Evolutionary conservation across 371 early-diverging fungal species (phyloP), one percentile per base, ranked within the genome.

Genomic region (Mortierella sp.): DNA sequence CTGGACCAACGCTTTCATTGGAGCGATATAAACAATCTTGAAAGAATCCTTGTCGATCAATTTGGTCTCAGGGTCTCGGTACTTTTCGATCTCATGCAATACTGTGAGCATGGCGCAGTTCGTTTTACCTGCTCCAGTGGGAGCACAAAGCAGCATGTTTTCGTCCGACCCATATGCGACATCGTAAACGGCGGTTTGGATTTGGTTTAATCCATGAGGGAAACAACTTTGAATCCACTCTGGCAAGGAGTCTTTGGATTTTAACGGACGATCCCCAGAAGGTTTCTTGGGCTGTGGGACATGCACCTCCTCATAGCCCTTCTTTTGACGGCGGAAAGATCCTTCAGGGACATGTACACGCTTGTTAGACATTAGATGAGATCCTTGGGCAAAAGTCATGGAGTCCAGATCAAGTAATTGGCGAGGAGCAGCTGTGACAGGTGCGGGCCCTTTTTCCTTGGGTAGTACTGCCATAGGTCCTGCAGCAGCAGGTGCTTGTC

Each of bases 1-100:
- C 63, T 95, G 93, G 22, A 99, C 99, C 61, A 99, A 87, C 8
- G 99, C 99, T 83, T 99, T 99, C 99, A 99, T 99, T 6, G 99
- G 99, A 7, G 99, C 99, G 77, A 99, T 92, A 85, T 99, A 99
- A 40, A 99, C 94, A 76, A 99, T 95, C 87, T 98, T 99, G 90
- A 97, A 97, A 1, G 84, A 83, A 70, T 97, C 96, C 70, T 92
- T 75, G 65, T 92, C 91, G 64, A 97, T 90, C 3, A 83, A 76
- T n/a, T 95, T 95, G 3, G 94, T 93, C 9, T 87, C 86, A 2
- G 88, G 86, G 64, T 96, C 89, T 37, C 91, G 88, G 83, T 94
- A 86, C 80, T 96, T 92, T 55, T 89, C 89, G 62, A 97, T 86
- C 78, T 95, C 94, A 54, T 93, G 92, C 34, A 99, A 86, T 65